Evolutionary conservation across 2,329 filamentous ascomycete species (phyloP).

Genomic region (Endoconidiophora laricicola): DNA sequence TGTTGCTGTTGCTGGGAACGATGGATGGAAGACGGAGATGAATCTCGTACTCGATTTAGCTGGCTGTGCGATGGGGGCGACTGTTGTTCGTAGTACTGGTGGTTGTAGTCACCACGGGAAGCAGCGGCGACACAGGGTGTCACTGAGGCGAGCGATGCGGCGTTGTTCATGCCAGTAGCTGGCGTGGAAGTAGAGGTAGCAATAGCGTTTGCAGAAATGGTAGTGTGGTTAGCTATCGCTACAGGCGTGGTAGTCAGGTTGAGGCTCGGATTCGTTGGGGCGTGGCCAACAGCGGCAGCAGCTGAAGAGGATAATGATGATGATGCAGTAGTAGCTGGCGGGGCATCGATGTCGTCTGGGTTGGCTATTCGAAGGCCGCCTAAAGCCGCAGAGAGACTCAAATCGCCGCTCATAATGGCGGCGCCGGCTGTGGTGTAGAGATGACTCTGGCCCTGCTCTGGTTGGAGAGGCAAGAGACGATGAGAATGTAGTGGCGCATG

Average conservation of each 20-base stretch:
- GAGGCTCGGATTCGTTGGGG: no score
- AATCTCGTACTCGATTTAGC: conserved; percentile 11
- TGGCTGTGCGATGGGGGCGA: conserved; percentile 10
- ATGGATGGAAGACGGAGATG: conserved; percentile 8
- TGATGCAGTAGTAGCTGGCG: conserved; percentile 12
- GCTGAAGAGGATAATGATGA: neutral
- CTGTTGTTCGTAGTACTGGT: conserved; percentile 8
- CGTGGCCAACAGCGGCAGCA: neutral
- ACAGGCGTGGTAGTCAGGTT: neutral
- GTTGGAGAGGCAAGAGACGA: conserved; percentile 9
- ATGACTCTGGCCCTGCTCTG: conserved; percentile 11
- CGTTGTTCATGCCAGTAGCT: neutral
- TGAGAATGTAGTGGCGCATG: conserved; percentile 9
- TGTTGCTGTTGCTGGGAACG: conserved; percentile 2
- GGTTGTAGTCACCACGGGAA: conserved; percentile 10
- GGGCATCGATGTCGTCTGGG: conserved; percentile 53
- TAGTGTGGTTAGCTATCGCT: neutral
- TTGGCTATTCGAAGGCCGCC: conserved; percentile 95
- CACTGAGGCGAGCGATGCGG: conserved; percentile 15
- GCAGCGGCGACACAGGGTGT: conserved; percentile 7
- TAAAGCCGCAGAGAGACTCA: conserved; percentile 81
- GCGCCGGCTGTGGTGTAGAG: conserved; percentile 3
- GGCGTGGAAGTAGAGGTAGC: neutral
- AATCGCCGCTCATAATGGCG: conserved; percentile 64
- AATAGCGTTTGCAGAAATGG: neutral